Evolutionary conservation across 2,329 filamentous ascomycete genomes (phyloP).

Genomic region (Bipolaris sorokiniana): DNA sequence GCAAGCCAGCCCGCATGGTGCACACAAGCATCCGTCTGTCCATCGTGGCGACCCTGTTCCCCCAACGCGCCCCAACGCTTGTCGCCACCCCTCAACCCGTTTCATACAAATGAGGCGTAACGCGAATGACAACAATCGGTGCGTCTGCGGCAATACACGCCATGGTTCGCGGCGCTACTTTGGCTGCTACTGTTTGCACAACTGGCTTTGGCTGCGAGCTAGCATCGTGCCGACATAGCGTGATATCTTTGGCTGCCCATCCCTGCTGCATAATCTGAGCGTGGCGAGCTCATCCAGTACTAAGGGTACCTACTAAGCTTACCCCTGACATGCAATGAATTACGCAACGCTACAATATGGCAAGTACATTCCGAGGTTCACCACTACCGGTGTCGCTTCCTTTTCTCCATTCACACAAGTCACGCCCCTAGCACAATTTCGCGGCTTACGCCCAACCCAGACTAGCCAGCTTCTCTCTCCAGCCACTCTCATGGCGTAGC

Average conservation of each 20-base stretch:
- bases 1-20: not conserved
- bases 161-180: conserved; percentile 1
- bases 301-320: not conserved
- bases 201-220: not conserved
- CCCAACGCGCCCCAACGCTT: not conserved
- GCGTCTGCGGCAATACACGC: conserved; percentile 11
- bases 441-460: not conserved
- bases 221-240: conserved; percentile 11
- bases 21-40: not conserved
- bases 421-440: not conserved
- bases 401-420: not conserved
- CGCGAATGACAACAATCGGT: conserved; percentile 3
- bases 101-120: conserved; percentile 10
- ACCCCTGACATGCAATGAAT: conserved; percentile 1
- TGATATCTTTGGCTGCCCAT: conserved; percentile 1
- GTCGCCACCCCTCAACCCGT: conserved; percentile 2
- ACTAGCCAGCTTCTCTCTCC: not conserved
- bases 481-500: not conserved
- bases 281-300: not conserved
- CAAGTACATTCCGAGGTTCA: not conserved
- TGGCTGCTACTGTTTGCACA: not conserved
- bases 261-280: conserved; percentile 1
- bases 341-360: conserved; percentile 2
- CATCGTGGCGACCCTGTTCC: not conserved
- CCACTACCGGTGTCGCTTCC: not conserved